These are phyloP conservation scores for Diplosphaera chodatii DNA, from an alignment of 139 green algal species.

Conservation along the genomic window DNA sequence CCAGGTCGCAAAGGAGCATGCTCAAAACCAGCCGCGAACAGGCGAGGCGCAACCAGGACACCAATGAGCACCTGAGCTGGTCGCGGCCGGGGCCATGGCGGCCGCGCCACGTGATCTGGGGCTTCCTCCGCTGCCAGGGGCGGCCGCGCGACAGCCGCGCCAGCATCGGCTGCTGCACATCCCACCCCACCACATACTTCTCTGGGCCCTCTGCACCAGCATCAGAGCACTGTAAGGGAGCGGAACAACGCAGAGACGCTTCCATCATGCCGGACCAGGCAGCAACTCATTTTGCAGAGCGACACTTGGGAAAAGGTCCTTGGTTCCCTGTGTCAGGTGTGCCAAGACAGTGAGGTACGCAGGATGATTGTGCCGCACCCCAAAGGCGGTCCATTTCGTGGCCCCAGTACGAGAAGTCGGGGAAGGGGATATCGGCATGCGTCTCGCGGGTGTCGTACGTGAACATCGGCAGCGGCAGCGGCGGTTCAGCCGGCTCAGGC, in stretches of 20 bases:
- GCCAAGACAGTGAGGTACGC: too few species aligned
- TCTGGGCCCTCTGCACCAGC: neutral
- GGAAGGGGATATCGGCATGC: slow-evolving; percentile 27
- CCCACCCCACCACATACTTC: neutral
- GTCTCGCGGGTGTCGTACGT: slow-evolving; percentile 16
- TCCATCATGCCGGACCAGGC: too few species aligned
- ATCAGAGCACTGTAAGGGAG: too few species aligned
- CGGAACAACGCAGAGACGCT: too few species aligned
- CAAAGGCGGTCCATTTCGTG: slow-evolving; percentile 24
- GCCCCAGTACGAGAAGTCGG: slow-evolving; percentile 38
- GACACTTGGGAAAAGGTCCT: too few species aligned
- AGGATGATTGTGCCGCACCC: too few species aligned
- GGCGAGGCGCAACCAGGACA: too few species aligned
- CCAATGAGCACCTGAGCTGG: slow-evolving; percentile 10
- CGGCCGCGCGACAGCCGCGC: neutral
- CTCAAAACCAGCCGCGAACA: too few species aligned
- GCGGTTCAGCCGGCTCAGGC: too few species aligned
- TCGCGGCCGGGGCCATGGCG: neutral
- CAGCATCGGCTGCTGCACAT: neutral
- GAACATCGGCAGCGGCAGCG: slow-evolving; percentile 17
- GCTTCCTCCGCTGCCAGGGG: neutral
- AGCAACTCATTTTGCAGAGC: too few species aligned
- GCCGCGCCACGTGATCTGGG: neutral
- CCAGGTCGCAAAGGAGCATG: too few species aligned
- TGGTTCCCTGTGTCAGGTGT: too few species aligned